Conservation (phyloP, 306 rosid genomes). For the Vigna trinervia region DNA sequence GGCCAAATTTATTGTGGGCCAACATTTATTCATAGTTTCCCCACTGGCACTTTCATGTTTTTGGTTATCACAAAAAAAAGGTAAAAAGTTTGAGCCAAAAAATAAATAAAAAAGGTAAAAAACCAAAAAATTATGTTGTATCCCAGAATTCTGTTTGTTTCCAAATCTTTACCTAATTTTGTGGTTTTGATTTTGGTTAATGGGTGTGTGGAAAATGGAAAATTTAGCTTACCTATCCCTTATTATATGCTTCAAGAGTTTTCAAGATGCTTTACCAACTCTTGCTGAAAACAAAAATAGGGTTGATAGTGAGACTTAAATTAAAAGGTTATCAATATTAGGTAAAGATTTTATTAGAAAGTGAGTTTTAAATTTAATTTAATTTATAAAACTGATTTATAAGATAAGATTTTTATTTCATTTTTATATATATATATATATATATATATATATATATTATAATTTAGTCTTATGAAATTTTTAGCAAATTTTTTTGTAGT, state of each 20-base stretch:
- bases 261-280: constrained; percentile 34
- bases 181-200: neutral
- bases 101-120: neutral
- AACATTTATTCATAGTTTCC: constrained; percentile 30
- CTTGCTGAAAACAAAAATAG: neutral
- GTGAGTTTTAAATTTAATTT: no score
- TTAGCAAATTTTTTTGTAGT: no score
- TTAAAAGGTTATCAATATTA: neutral
- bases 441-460: no score
- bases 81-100: neutral
- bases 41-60: neutral
- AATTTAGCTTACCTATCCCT: neutral
- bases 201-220: constrained; percentile 1
- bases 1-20: constrained; percentile 57
- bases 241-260: neutral
- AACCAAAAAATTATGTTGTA: neutral
- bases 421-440: no score
- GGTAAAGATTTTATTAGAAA: no score
- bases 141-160: neutral
- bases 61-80: neutral
- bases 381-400: no score
- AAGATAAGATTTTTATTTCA: no score
- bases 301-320: constrained; percentile 9
- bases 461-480: no score
- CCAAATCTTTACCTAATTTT: neutral